These are phyloP conservation scores for Fusarium veterinarium DNA, from an alignment of 2,329 filamentous ascomycete genomes.

Conservation along the genomic window DNA sequence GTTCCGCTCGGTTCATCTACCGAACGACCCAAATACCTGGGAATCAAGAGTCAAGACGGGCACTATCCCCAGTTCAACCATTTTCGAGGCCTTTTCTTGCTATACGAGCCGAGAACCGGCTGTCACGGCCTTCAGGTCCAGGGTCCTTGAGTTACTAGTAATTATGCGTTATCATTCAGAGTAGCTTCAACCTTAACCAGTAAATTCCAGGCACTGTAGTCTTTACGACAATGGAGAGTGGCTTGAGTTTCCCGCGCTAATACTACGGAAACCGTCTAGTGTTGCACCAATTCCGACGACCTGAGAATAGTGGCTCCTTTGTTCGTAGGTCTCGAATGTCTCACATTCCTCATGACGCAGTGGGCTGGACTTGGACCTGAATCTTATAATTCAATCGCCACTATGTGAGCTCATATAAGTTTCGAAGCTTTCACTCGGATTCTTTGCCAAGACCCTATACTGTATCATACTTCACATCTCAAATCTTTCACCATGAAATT, in stretches of 20 bases:
- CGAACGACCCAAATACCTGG: not conserved
- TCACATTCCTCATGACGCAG: constrained; percentile 7
- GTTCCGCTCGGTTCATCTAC: not conserved
- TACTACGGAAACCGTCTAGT: constrained; percentile 12
- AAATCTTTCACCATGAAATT: not conserved
- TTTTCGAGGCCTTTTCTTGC: not conserved
- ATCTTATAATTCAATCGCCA: not conserved
- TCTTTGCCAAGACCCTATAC: not conserved
- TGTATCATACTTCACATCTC: not conserved
- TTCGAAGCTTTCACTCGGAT: not conserved
- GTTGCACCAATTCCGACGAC: not conserved
- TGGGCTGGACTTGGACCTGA: not conserved
- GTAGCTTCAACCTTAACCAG: not conserved
- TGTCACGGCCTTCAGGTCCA: not conserved
- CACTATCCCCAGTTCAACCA: not conserved
- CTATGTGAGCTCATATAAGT: not conserved
- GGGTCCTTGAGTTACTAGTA: not conserved
- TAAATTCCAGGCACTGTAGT: not conserved
- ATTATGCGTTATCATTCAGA: not conserved
- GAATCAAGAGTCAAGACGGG: not conserved
- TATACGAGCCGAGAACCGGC: not conserved
- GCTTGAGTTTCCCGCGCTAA: not conserved
- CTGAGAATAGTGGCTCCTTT: constrained; percentile 14
- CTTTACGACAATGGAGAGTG: not conserved
- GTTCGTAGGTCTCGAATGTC: constrained; percentile 8